Base-by-base conservation (phyloP, 2,329 filamentous ascomycete species). In the Cytospora chrysosperma region DNA sequence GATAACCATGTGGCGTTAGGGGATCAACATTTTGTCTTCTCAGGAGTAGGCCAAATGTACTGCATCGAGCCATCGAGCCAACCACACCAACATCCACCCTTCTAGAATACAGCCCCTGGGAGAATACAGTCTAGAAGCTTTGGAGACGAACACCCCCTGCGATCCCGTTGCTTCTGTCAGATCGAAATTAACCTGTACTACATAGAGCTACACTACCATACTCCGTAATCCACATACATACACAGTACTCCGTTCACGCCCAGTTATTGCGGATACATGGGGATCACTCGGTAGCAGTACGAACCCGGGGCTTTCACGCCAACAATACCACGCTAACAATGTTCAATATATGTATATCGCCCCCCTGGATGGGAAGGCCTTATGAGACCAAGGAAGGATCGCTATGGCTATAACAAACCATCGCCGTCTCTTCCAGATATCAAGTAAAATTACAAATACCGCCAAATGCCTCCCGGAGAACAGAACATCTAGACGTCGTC, bases 61-160 rank as follows among this genome's bases (percentile, higher is more conserved):
- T 60, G 57, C 57, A 54, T 50, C 50, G 43, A 49, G 19, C 57
- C 26, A 60, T 60, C 58, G 30, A 51, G 34, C 37, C n/a, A 27
- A 32, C 57, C 55, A 37, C 28, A 17, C 7, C 19, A 32, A 37
- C 58, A 32, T 60, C 26, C 53, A 50, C 51, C 32, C 26, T 60
- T 60, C 58, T 54, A 54, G 58, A 34, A 30, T 30, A 30, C n/a
- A n/a, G n/a, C n/a, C n/a, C 28, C 28, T 30, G n/a, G n/a, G n/a
- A 30, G 28, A 60, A 60, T 54, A 40, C 58, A 60, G 47, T 60
- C 58, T 60, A 60, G 58, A 60, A 60, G 58, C 52, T 54, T 60
- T 52, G 27, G 34, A 34, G 40, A 60, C 34, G 34, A 54, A 53
- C 57, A 27, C 53, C 50, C 52, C 53, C 58, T n/a, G 47, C 50